Conservation (phyloP, 2,329 filamentous ascomycete genomes). For the Fusarium buharicum region DNA sequence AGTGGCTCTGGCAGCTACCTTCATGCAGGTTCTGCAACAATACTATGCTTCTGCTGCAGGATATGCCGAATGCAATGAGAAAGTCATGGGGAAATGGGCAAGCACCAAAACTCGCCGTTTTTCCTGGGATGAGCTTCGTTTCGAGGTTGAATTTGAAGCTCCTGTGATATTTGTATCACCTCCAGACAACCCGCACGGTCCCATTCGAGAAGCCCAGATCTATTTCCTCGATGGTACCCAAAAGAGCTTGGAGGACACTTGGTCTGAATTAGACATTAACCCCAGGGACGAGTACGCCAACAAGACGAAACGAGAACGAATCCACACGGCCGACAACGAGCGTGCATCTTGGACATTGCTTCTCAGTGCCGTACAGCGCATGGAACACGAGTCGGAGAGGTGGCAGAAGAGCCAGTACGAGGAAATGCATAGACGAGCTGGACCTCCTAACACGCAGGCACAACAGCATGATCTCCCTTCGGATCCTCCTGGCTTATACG, state of each 20-base stretch:
- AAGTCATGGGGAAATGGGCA: conserved; percentile 61
- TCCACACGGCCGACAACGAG: conserved; percentile 68
- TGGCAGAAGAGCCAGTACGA: conserved; percentile 57
- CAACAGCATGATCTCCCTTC: conserved; percentile 34
- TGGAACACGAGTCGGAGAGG: conserved; percentile 59
- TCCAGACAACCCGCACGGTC: conserved; percentile 54
- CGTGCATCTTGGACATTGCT: conserved; percentile 65
- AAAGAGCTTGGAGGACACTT: conserved; percentile 51
- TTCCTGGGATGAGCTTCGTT: conserved; percentile 57
- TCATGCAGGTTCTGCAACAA: conserved; percentile 62
- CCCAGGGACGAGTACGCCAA: conserved; percentile 42
- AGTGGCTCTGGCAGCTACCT: conserved; percentile 57
- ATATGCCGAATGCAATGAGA: conserved; percentile 59
- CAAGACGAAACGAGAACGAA: conserved; percentile 47
- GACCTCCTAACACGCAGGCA: conserved; percentile 36
- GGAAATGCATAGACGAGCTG: conserved; percentile 35
- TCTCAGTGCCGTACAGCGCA: conserved; percentile 60
- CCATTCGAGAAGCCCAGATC: conserved; percentile 47
- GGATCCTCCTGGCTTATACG: conserved; percentile 40
- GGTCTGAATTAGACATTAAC: conserved; percentile 49
- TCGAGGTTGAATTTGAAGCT: conserved; percentile 60
- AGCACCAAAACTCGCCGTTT: conserved; percentile 54
- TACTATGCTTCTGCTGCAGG: conserved; percentile 62
- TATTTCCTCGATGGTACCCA: conserved; percentile 53
- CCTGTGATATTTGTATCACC: conserved; percentile 63